Base-by-base conservation (phyloP, 768 basidiomycete species). In the Russula sp. region DNA sequence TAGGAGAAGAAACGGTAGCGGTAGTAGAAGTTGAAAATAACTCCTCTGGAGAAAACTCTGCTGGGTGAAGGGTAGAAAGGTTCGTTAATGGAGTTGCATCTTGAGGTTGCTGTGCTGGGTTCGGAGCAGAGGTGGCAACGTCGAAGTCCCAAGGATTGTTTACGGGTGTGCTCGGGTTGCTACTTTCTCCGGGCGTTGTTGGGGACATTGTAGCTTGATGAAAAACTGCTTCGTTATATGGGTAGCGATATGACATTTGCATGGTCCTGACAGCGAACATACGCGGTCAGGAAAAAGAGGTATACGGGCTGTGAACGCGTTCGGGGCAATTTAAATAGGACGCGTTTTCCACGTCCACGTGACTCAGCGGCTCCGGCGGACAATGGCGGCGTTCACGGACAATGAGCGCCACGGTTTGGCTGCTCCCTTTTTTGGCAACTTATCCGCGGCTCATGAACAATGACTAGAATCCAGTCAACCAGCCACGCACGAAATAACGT, bases 241-340 rank as follows among this genome's bases (percentile, higher is more conserved):
- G 67, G 24, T 67, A 66, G 55, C n/a, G n/a, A n/a, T 66, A 66
- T 59, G 59, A 57, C 67, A 67, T 67, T 67, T 66, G 67, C 57
- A 66, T 26, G 38, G 22, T 18, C 50, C 66, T 28, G 44, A 59
- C 58, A 2, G 55, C 58, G 55, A 50, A 68, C 67, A 67, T 56
- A 44, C 54, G 59, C 53, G 63, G 51, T 52, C 66, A 65, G 59
- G 58, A 49, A 65, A 64, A 60, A 67, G 67, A 59, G 61, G 44
- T 51, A 34, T 18, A 20, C 30, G 28, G 9, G 51, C 30, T 26
- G 28, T 5, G 20, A 61, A 57, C 65, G 66, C 67, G 49, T 46
- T 42, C 8, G 14, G 16, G 24, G 6, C 8, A 50, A 30, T 59
- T 65, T 66, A 61, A 48, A 66, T 61, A 60, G 55, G n/a, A 50